Conservation (phyloP, 2,329 filamentous ascomycete species). For the Pseudocercospora crystallina region DNA sequence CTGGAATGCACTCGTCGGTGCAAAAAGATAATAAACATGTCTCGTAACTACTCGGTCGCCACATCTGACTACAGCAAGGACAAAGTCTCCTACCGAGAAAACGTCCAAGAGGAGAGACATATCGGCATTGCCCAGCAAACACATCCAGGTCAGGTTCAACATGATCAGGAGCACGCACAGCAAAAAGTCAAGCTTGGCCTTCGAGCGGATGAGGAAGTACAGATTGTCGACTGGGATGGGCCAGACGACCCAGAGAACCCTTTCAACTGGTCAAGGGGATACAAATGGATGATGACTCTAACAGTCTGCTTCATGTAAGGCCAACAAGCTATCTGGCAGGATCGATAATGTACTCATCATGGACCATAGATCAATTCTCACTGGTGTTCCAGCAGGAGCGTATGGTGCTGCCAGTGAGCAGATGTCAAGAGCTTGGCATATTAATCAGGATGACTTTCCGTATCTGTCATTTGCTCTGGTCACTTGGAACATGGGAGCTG, state of each 20-base stretch:
- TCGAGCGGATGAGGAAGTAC: constrained; percentile 2
- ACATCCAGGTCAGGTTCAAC: constrained; percentile 2
- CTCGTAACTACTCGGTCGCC: constrained; percentile 8
- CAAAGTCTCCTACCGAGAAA: neutral
- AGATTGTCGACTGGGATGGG: constrained; percentile 24
- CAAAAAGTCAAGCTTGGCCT: constrained; percentile 2
- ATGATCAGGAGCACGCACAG: constrained; percentile 1
- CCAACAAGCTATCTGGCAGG: neutral
- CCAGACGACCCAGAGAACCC: constrained; percentile 26
- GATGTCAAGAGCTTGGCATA: constrained; percentile 27
- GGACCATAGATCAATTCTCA: constrained; percentile 30
- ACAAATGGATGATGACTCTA: constrained; percentile 33
- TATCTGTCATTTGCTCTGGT: constrained; percentile 32
- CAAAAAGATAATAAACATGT: neutral
- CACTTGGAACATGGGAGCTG: constrained; percentile 36
- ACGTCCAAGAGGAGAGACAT: constrained; percentile 4
- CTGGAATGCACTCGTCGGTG: too few species aligned
- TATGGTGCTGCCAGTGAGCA: constrained; percentile 28
- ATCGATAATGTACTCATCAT: neutral
- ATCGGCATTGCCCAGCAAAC: constrained; percentile 1
- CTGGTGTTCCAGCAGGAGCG: constrained; percentile 31
- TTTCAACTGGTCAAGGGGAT: constrained; percentile 30
- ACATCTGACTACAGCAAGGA: constrained; percentile 10
- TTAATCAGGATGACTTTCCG: constrained; percentile 30
- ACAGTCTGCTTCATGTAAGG: constrained; percentile 30